phyloP scores from a whole-genome alignment of 2,329 filamentous ascomycete genomes.

The Penicillium decumbens region DNA sequence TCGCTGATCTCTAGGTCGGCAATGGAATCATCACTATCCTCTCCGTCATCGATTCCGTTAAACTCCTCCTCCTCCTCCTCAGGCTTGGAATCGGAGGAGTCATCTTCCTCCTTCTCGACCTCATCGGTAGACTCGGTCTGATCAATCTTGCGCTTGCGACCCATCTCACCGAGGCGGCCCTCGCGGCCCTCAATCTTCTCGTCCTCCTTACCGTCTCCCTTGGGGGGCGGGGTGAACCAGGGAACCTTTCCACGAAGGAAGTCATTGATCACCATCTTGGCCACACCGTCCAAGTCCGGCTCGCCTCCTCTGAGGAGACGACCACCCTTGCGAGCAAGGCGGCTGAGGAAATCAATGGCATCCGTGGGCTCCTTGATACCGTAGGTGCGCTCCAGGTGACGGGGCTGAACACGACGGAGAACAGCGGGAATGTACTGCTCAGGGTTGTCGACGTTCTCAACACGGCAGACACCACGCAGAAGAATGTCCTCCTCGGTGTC shows the following conservation, averaged over 20 bases:
- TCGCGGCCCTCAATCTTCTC: slow-evolving; percentile 63
- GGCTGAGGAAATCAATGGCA: slow-evolving; percentile 76
- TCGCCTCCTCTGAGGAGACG: slow-evolving; percentile 87
- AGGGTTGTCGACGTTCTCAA: slow-evolving; percentile 94
- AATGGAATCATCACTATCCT: slow-evolving; percentile 40
- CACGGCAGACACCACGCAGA: slow-evolving; percentile 81
- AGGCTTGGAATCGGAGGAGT: slow-evolving; percentile 35
- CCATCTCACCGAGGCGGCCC: slow-evolving; percentile 79
- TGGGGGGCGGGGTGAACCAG: slow-evolving; percentile 84
- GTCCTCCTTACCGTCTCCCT: slow-evolving; percentile 48
- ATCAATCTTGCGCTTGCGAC: slow-evolving; percentile 68
- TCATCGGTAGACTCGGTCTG: slow-evolving; percentile 41
- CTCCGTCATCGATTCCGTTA: slow-evolving; percentile 38
- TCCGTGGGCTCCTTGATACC: slow-evolving; percentile 75
- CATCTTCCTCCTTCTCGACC: slow-evolving; percentile 1
- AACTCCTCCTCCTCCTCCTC: slow-evolving; percentile 30
- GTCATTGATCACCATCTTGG: slow-evolving; percentile 95
- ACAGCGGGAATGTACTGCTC: slow-evolving; percentile 91
- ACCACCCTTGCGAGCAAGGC: slow-evolving; percentile 80
- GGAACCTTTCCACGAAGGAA: slow-evolving; percentile 93
- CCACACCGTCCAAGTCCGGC: slow-evolving; percentile 87
- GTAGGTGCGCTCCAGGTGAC: slow-evolving; percentile 90
- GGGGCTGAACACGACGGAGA: slow-evolving; percentile 71
- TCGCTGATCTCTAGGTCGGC: slow-evolving; percentile 43
- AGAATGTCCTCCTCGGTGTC: slow-evolving; percentile 86